Percentiles rank a stretch among this genome's conserved stretches.
phyloP scores from a whole-genome alignment of 2,329 filamentous ascomycete species.

The Ceratocystis harringtonii region DNA sequence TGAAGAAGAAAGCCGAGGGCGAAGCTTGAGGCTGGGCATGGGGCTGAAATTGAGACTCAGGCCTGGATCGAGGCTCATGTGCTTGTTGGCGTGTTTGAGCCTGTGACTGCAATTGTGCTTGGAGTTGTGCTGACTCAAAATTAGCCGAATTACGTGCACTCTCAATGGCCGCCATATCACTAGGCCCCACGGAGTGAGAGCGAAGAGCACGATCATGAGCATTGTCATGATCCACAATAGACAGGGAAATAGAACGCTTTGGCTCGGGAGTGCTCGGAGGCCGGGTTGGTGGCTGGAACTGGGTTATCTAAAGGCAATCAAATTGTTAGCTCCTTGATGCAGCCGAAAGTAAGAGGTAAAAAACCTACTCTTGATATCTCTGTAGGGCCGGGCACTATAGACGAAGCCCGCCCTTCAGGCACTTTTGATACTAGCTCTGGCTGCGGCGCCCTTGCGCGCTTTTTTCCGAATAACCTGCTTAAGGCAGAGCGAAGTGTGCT shows the following conservation, averaged over 20 bases:
- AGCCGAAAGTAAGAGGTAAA: too few relatives aligned
- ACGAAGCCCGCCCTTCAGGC: background rate
- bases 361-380: constrained; percentile 6
- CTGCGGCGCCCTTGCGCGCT: constrained; percentile 28
- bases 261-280: constrained; percentile 22
- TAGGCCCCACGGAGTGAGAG: constrained; percentile 45
- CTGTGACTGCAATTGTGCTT: constrained; percentile 1
- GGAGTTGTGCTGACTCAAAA: constrained; percentile 24
- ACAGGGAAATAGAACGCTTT: constrained; percentile 43
- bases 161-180: constrained; percentile 39
- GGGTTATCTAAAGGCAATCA: background rate
- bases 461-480: constrained; percentile 43
- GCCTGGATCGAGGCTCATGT: background rate
- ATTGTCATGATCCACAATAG: constrained; percentile 45
- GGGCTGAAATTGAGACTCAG: background rate
- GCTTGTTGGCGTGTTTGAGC: constrained; percentile 15
- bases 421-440: constrained; percentile 20
- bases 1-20: background rate
- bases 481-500: constrained; percentile 42
- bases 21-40: background rate
- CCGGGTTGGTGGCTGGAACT: background rate
- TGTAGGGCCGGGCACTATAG: background rate
- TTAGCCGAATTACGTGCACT: constrained; percentile 40
- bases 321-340: background rate
- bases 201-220: constrained; percentile 46